phyloP scores from a whole-genome alignment of 768 basidiomycete species.

The Leucogyrophana mollusca region DNA sequence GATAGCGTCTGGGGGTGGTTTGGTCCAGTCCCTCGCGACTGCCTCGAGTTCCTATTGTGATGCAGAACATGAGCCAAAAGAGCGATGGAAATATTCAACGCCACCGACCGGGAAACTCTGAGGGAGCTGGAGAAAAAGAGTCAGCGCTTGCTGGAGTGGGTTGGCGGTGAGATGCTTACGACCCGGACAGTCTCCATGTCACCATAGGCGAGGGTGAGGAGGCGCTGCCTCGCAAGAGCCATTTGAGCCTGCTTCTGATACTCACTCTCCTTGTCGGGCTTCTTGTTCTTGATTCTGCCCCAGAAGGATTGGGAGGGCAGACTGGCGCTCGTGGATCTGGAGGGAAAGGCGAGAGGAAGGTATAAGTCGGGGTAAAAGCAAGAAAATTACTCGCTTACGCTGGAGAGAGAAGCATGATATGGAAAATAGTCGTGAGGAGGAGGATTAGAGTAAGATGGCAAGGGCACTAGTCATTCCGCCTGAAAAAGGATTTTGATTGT shows the following conservation, averaged over 20 bases:
- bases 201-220: conserved; percentile 77
- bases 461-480: conserved; percentile 27
- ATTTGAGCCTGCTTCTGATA: conserved; percentile 54
- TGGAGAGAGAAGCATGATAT: conserved; percentile 75
- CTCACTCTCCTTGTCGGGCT: conserved; percentile 63
- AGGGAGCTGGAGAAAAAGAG: conserved; percentile 52
- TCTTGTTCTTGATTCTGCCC: conserved; percentile 68
- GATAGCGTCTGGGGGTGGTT: conserved; percentile 75
- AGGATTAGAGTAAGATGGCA: conserved; percentile 17
- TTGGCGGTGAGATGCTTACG: conserved; percentile 32
- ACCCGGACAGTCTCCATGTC: conserved; percentile 87
- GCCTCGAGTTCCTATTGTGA: conserved; percentile 69
- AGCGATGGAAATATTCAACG: background rate
- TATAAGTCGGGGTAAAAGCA: conserved; percentile 23
- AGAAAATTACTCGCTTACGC: conserved; percentile 52
- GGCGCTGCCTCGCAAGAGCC: conserved; percentile 70
- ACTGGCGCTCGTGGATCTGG: conserved; percentile 67
- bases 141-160: conserved; percentile 1
- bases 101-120: conserved; percentile 57
- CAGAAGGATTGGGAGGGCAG: conserved; percentile 48
- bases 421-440: conserved; percentile 16
- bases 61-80: no score
- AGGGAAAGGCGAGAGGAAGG: conserved; percentile 35
- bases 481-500: conserved; percentile 26
- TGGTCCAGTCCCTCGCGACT: conserved; percentile 81